Conservation (phyloP, 306 rosid species). For the Cicer chorassanicum region DNA sequence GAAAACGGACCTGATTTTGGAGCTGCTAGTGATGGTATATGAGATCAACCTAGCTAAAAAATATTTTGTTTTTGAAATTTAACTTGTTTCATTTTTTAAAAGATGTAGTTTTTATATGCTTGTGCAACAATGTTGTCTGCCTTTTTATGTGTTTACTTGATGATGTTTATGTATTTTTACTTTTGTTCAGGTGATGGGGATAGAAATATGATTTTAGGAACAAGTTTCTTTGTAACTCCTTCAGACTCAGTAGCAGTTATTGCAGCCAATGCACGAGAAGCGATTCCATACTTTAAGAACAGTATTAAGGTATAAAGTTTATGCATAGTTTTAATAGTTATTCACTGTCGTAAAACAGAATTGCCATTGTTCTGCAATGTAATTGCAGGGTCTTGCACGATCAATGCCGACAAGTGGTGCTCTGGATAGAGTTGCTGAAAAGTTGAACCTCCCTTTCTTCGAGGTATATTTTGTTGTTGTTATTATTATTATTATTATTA, state of each 20-base stretch:
- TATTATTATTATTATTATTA: background rate
- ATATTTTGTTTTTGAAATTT: background rate
- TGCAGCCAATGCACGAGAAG: slow-evolving; percentile 91
- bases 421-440: slow-evolving; percentile 88
- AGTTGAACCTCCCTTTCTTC: slow-evolving; percentile 83
- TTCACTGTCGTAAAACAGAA: slow-evolving; percentile 29
- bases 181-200: slow-evolving; percentile 86
- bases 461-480: slow-evolving; percentile 60
- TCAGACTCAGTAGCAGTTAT: slow-evolving; percentile 96
- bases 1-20: slow-evolving; percentile 95
- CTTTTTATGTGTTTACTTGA: slow-evolving; percentile 34
- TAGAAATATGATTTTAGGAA: slow-evolving; percentile 97
- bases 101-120: slow-evolving; percentile 8
- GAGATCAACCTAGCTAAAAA: slow-evolving; percentile 11
- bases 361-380: slow-evolving; percentile 27
- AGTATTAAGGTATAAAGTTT: slow-evolving; percentile 70
- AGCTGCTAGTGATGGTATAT: slow-evolving; percentile 97
- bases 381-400: slow-evolving; percentile 87
- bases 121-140: slow-evolving; percentile 11
- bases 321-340: slow-evolving; percentile 17
- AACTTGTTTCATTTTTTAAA: background rate
- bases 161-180: slow-evolving; percentile 15
- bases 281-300: slow-evolving; percentile 80
- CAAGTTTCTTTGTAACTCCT: slow-evolving; percentile 89
- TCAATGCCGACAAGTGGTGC: slow-evolving; percentile 99